A percentile compares a stretch with the other conserved stretches of the same genome.
Evolutionary conservation across 257 asterid genomes (phyloP).

Genomic region (Catharanthus roseus): DNA sequence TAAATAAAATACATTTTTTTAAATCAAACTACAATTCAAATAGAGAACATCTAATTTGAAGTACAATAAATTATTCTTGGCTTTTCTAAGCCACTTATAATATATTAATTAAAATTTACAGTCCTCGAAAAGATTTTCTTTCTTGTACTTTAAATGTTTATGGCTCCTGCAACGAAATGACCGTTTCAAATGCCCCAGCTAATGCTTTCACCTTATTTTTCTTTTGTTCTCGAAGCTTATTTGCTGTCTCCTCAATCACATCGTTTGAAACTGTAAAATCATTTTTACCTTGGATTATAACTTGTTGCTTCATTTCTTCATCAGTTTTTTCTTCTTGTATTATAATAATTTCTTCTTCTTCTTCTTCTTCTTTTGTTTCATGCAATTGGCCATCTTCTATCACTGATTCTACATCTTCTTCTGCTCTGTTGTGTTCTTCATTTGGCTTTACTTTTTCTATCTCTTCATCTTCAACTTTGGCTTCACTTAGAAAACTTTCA

Average conservation of each 20-base stretch:
- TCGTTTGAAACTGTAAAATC: conserved; percentile 45
- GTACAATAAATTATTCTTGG: no score
- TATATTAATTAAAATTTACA: no score
- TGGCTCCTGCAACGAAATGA: conserved; percentile 51
- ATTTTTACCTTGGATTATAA: conserved; percentile 35
- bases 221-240: conserved; percentile 60
- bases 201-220: conserved; percentile 66
- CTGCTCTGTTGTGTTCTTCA: background rate
- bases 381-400: conserved; percentile 2
- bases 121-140: background rate
- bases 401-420: background rate
- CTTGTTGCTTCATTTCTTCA: conserved; percentile 22
- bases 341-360: conserved; percentile 21
- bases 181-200: conserved; percentile 81
- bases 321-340: conserved; percentile 16
- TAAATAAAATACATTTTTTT: no score
- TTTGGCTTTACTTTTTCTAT: background rate
- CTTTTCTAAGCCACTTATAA: no score
- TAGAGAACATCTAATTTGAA: no score
- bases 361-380: conserved; percentile 18
- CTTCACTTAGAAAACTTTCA: conserved; percentile 19
- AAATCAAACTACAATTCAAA: no score
- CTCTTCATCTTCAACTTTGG: conserved; percentile 18
- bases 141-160: background rate
- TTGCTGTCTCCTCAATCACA: conserved; percentile 68